These are phyloP conservation scores for Sphagnum magellanicum DNA, from an alignment of 228 moss, liverwort and hornwort genomes.

Conservation along the genomic window DNA sequence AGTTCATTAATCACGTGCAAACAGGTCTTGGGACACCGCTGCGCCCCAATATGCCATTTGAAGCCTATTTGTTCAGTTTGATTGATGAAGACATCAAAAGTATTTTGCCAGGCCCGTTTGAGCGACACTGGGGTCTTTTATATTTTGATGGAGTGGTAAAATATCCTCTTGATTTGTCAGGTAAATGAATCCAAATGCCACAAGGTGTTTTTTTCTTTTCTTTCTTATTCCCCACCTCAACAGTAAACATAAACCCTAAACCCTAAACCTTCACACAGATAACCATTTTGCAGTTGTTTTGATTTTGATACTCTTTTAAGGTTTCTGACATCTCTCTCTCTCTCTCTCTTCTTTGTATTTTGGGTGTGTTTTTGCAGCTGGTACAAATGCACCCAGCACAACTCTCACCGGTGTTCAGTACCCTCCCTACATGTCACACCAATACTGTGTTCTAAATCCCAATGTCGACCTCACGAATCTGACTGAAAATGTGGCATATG, in stretches of 20 bases:
- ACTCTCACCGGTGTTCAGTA: conserved; percentile 12
- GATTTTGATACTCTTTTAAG: neutral
- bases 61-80: conserved; percentile 77
- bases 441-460: conserved; percentile 53
- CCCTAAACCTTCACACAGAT: no score
- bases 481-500: conserved; percentile 38
- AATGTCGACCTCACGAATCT: conserved; percentile 25
- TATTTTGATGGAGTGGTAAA: conserved; percentile 77
- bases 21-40: conserved; percentile 54
- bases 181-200: conserved; percentile 3
- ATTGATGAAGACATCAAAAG: conserved; percentile 86
- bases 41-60: conserved; percentile 29
- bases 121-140: conserved; percentile 90
- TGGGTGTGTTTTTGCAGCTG: conserved; percentile 15
- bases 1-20: conserved; percentile 56
- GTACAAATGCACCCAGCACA: conserved; percentile 11
- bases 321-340: neutral
- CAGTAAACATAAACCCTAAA: no score
- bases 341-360: neutral
- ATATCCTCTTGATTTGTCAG: conserved; percentile 58
- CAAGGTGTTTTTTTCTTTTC: no score
- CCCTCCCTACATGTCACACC: conserved; percentile 47
- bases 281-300: neutral
- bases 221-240: no score
- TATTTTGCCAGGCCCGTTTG: conserved; percentile 58